phyloP scores from a whole-genome alignment of 352 stramenopile genomes.

The Peronosclerospora sorghi region DNA sequence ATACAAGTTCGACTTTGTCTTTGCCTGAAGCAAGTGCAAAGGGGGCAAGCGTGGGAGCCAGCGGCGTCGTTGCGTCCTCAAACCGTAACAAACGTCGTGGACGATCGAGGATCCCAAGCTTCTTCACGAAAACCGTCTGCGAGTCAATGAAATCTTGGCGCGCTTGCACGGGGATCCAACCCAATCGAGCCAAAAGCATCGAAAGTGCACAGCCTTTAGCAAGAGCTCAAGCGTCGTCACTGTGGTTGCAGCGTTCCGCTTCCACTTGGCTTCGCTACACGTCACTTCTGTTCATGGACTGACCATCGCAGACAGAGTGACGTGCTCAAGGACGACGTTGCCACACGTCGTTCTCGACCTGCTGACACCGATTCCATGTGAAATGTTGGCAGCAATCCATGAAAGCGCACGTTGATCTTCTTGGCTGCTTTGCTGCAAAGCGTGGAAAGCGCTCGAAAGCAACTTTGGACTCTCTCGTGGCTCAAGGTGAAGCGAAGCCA shows the following conservation, averaged over 20 bases:
- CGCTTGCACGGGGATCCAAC: constrained; percentile 18
- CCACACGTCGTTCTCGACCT: constrained; percentile 35
- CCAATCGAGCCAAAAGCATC: constrained; percentile 22
- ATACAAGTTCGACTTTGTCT: constrained; percentile 41
- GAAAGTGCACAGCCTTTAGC: neutral
- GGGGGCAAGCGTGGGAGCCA: constrained; percentile 30
- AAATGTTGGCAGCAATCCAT: constrained; percentile 18
- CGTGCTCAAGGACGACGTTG: constrained; percentile 54
- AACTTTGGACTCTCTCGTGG: constrained; percentile 20
- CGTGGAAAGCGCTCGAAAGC: constrained; percentile 27
- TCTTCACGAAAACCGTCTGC: constrained; percentile 24
- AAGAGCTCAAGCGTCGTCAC: neutral
- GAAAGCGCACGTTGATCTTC: constrained; percentile 32
- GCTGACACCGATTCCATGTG: constrained; percentile 51
- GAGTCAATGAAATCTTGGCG: constrained; percentile 10
- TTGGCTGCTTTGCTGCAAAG: constrained; percentile 9
- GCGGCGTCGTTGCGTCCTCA: constrained; percentile 4
- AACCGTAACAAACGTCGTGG: constrained; percentile 36
- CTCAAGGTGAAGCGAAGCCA: constrained; percentile 33
- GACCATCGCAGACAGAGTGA: constrained; percentile 25
- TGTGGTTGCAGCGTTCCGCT: constrained; percentile 1
- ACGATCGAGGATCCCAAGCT: constrained; percentile 33
- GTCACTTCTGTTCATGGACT: constrained; percentile 8
- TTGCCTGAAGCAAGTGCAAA: constrained; percentile 51
- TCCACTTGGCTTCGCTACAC: constrained; percentile 23